Conservation (phyloP, 768 basidiomycete species). For the Hygrocybe coccinea region DNA sequence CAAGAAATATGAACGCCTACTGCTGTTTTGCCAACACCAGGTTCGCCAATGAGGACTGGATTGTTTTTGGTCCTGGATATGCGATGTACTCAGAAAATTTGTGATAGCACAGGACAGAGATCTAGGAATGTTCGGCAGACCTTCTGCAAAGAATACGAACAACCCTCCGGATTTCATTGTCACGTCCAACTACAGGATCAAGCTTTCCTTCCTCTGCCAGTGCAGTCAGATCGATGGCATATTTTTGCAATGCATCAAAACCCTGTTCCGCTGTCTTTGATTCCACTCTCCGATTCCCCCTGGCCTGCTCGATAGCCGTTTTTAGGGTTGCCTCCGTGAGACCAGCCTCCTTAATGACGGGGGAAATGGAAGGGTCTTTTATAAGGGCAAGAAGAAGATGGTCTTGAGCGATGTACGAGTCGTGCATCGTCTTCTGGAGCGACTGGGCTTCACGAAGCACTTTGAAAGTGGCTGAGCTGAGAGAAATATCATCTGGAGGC, state of each 20-base stretch:
- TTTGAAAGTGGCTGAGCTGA: conserved; percentile 53
- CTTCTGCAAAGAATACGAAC: conserved; percentile 80
- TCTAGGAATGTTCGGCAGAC: conserved; percentile 27
- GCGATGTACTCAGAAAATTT: not conserved
- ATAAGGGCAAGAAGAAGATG: conserved; percentile 83
- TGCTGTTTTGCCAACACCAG: conserved; percentile 93
- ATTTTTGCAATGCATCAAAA: conserved; percentile 89
- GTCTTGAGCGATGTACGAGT: conserved; percentile 90
- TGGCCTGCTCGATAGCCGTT: conserved; percentile 70
- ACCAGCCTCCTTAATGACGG: conserved; percentile 68
- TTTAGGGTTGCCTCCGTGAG: conserved; percentile 69
- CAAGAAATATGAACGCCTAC: conserved; percentile 41
- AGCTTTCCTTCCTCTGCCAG: conserved; percentile 89
- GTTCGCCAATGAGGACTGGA: conserved; percentile 94
- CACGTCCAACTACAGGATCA: conserved; percentile 92
- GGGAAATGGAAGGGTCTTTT: conserved; percentile 62
- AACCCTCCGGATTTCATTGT: conserved; percentile 84
- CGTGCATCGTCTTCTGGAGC: conserved; percentile 79
- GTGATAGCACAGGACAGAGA: no score
- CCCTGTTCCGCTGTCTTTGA: conserved; percentile 84
- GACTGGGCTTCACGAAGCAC: conserved; percentile 72
- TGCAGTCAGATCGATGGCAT: conserved; percentile 79
- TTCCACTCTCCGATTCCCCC: conserved; percentile 84
- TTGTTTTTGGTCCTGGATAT: conserved; percentile 83
- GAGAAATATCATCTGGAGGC: conserved; percentile 72